Conservation (phyloP, 495 filamentous ascomycete species). For the Aspergillus taichungensis region DNA sequence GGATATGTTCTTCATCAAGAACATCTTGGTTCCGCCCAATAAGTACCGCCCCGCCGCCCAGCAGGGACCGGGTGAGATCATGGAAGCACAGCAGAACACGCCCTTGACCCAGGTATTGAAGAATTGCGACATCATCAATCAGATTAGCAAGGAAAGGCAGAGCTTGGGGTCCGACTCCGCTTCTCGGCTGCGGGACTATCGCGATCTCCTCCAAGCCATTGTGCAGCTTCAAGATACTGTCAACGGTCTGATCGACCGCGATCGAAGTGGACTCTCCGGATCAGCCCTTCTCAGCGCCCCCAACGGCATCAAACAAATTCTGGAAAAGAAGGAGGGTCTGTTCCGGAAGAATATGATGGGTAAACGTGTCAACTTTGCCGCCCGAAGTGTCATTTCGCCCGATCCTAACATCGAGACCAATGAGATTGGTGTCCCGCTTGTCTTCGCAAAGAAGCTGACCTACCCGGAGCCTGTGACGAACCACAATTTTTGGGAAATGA, state of each 20-base stretch:
- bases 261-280: conserved; percentile 73
- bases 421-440: conserved; percentile 94
- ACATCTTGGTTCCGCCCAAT: conserved; percentile 81
- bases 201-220: conserved; percentile 62
- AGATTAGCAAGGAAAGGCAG: conserved; percentile 66
- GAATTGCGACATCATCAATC: conserved; percentile 57
- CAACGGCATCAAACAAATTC: conserved; percentile 85
- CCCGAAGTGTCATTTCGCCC: conserved; percentile 94
- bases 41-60: conserved; percentile 83
- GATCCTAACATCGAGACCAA: conserved; percentile 98
- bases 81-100: conserved; percentile 78
- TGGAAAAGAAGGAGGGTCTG: conserved; percentile 98
- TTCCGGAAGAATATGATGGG: conserved; percentile 99
- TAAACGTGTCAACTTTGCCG: conserved; percentile 97
- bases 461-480: conserved; percentile 96
- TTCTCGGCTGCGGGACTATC: conserved; percentile 41
- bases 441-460: conserved; percentile 92
- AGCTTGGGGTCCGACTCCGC: conserved; percentile 33
- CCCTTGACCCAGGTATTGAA: conserved; percentile 74
- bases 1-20: conserved; percentile 90
- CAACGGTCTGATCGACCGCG: conserved; percentile 80
- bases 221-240: conserved; percentile 79
- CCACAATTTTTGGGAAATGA: conserved; percentile 91
- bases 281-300: conserved; percentile 38
- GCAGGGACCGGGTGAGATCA: conserved; percentile 65